phyloP scores from a whole-genome alignment of 805 yeast species.

The Saturnispora gosingensis region DNA sequence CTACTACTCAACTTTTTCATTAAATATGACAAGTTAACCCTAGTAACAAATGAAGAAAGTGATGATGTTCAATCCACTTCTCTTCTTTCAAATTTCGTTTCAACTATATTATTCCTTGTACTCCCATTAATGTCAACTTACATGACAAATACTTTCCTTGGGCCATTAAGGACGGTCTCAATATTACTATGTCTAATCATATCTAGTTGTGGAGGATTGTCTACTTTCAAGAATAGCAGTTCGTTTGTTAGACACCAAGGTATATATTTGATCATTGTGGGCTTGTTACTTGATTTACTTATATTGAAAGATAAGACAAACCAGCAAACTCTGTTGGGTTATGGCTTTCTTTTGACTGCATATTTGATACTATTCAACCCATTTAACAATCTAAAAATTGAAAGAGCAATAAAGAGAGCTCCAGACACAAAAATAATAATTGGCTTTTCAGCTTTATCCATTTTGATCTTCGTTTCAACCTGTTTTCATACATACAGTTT shows the following conservation, averaged over 20 bases:
- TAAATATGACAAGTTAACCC: constrained; percentile 1
- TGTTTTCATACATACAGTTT: constrained; percentile 17
- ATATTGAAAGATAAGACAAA: background rate
- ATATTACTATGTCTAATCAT: constrained; percentile 15
- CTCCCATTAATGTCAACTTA: constrained; percentile 16
- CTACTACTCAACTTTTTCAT: constrained; percentile 4
- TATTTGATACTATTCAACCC: constrained; percentile 5
- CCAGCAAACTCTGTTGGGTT: constrained; percentile 4
- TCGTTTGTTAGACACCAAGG: constrained; percentile 13
- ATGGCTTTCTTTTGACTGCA: constrained; percentile 3
- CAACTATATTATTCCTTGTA: constrained; percentile 6
- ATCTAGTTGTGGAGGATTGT: constrained; percentile 12
- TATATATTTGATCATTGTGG: constrained; percentile 7
- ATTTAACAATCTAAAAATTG: background rate
- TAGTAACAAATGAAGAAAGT: background rate
- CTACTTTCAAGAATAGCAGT: constrained; percentile 1
- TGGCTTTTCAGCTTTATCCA: background rate
- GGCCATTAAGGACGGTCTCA: constrained; percentile 22
- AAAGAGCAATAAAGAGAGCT: background rate
- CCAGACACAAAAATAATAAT: constrained; percentile 4
- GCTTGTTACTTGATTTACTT: background rate
- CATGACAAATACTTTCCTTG: constrained; percentile 18
- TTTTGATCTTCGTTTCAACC: constrained; percentile 9
- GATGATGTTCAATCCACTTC: background rate
- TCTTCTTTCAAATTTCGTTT: background rate